These are phyloP conservation scores for Epichloe brachyelytri DNA, from an alignment of 2,329 filamentous ascomycete species.

Conservation along the genomic window DNA sequence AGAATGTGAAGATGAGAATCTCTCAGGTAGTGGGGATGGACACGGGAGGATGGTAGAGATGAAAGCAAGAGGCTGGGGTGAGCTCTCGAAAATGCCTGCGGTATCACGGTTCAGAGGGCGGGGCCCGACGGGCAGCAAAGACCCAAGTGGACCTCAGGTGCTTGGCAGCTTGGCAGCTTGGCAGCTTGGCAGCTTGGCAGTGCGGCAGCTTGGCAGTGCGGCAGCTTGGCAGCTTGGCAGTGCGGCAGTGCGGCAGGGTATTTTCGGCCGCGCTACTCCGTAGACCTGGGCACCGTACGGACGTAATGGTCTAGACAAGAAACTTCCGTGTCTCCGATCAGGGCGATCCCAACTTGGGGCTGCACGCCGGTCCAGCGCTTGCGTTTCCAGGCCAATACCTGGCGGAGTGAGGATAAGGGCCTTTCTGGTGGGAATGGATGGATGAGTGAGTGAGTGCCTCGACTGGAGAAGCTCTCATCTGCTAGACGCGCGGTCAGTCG, in stretches of 20 bases:
- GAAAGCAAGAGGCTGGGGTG: conserved; percentile 6
- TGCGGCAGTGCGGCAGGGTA: conserved; percentile 4
- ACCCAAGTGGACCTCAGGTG: conserved; percentile 1
- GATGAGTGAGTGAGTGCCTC: not conserved
- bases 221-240: not conserved
- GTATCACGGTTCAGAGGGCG: conserved; percentile 3
- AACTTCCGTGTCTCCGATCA: not conserved
- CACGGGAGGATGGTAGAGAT: conserved; percentile 1
- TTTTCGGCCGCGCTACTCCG: conserved; percentile 1
- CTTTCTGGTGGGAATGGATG: not conserved
- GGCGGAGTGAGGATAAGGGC: not conserved
- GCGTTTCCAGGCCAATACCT: not conserved
- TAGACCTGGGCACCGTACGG: not conserved
- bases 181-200: not conserved
- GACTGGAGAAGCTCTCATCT: not conserved
- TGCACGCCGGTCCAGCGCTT: not conserved
- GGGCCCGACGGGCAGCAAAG: conserved; percentile 5
- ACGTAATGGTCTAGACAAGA: too few species aligned
- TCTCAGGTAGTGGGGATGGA: conserved; percentile 1
- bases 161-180: not conserved
- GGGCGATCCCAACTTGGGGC: not conserved
- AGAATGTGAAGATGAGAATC: conserved; percentile 2
- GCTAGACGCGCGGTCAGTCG: too few species aligned
- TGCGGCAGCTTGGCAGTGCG: not conserved
- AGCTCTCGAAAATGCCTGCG: conserved; percentile 3